Base-by-base conservation (phyloP, 768 basidiomycete genomes). In the Suillus luteus region DNA sequence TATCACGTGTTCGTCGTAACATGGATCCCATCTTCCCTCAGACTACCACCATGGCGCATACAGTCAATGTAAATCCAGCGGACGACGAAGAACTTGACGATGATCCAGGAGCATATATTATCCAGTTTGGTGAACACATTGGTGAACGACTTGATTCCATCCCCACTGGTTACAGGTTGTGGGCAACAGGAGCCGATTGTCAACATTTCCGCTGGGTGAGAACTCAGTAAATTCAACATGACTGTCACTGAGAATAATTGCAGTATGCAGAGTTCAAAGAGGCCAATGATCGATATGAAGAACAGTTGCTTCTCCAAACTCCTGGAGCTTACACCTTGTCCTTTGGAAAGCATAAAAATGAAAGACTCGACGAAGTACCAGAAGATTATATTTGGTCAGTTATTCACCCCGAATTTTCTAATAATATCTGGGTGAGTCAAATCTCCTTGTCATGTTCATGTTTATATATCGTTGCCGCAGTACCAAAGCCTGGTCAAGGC, bases 91-190 rank as follows among this genome's bases (percentile, higher is more conserved):
- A 22, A 15, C 24, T 35, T n/a, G 12, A 60, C 43, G 37, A 64
- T 52, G 57, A 65, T 55, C 70, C 71, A 52, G 72, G 72, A 17
- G 66, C 63, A 60, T 67, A 69, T 27, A 63, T 66, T n/a, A 1
- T 64, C 14, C 59, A 64, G 3, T 64, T 65, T 40, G 41, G 57
- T 1, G 9, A 2, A 24, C 6, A 15, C 17, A 4, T 52, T 15
- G 62, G 62, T 0, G 43, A 63, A 52, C 58, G 31, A 15, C 44
- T 68, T 4, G 55, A 64, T 0, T 46, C 62, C 27, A 48, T 70
- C 1, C n/a, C 61, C 0, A 59, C 55, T 7, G 6, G 2, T 1
- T 4, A n/a, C 1, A 62, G 68, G 17, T 8, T 51, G 35, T 73
- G 72, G 70, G 60, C 2, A 17, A 40, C 59, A 48, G 19, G 55